Evolutionary conservation across 2,329 filamentous ascomycete genomes (phyloP).

Genomic region (Penicillium sp.): DNA sequence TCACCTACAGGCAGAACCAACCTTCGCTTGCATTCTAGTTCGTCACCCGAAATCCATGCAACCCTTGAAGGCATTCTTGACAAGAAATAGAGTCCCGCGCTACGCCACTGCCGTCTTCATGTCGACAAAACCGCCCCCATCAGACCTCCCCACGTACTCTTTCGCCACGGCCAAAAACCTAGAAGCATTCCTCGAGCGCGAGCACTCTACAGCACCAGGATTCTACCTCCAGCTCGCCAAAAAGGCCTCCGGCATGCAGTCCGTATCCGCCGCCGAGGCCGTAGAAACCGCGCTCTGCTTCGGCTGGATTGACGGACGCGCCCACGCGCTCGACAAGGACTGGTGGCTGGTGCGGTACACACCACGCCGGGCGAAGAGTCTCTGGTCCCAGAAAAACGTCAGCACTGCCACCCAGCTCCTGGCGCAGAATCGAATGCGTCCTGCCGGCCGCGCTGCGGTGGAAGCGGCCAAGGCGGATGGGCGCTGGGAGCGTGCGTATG

Average conservation of each 20-base stretch:
- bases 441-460: conserved; percentile 50
- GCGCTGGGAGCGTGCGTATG: conserved; percentile 58
- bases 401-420: conserved; percentile 49
- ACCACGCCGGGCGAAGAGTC: conserved; percentile 53
- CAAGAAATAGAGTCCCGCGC: too few species aligned
- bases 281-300: conserved; percentile 58
- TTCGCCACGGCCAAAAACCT: conserved; percentile 31
- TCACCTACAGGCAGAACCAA: too few species aligned
- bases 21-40: too few species aligned
- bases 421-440: conserved; percentile 49
- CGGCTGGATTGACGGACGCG: conserved; percentile 63
- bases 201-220: conserved; percentile 36
- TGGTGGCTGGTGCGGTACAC: conserved; percentile 59
- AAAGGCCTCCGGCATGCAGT: conserved; percentile 44
- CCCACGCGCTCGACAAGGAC: conserved; percentile 44
- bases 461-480: conserved; percentile 58
- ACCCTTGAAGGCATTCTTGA: too few species aligned
- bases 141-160: conserved; percentile 29
- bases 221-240: conserved; percentile 53
- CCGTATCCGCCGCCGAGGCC: conserved; percentile 50
- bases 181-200: conserved; percentile 43
- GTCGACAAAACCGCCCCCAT: conserved; percentile 11
- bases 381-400: conserved; percentile 62
- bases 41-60: too few species aligned
- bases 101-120: too few species aligned